phyloP scores from a whole-genome alignment of 345 rosid species.

The Schrenkiella parvula region DNA sequence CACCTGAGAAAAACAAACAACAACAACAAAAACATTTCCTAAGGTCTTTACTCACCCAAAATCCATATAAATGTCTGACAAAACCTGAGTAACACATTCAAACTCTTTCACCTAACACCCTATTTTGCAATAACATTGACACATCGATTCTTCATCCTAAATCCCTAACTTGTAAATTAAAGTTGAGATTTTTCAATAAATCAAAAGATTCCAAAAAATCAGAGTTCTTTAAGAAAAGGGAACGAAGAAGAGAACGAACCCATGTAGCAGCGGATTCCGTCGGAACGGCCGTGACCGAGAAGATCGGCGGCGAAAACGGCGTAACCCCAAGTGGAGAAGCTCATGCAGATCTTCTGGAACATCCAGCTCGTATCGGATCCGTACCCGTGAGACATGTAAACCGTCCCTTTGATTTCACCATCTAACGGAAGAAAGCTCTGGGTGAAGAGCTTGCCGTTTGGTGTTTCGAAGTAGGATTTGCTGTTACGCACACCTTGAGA shows the following conservation, averaged over 20 bases:
- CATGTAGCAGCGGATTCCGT: slow-evolving; percentile 87
- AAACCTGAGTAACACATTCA: neutral
- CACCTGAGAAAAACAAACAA: slow-evolving; percentile 43
- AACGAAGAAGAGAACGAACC: slow-evolving; percentile 35
- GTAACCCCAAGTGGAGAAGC: slow-evolving; percentile 76
- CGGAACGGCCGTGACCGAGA: slow-evolving; percentile 92
- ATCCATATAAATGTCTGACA: neutral
- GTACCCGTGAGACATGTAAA: slow-evolving; percentile 84
- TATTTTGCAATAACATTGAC: neutral
- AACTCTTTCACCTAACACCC: neutral
- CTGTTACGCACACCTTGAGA: slow-evolving; percentile 80
- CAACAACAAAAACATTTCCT: neutral
- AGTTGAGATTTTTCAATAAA: neutral
- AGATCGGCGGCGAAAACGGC: slow-evolving; percentile 98
- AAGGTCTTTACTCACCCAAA: neutral
- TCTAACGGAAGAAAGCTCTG: slow-evolving; percentile 81
- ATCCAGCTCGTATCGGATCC: slow-evolving; percentile 95
- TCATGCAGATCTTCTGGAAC: slow-evolving; percentile 90
- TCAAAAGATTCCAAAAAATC: neutral
- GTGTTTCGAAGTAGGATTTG: slow-evolving; percentile 79
- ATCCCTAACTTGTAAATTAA: neutral
- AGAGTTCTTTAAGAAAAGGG: neutral
- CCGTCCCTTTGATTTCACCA: slow-evolving; percentile 63
- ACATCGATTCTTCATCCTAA: neutral
- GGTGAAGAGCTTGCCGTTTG: slow-evolving; percentile 76